Base-by-base conservation (phyloP, 2,329 filamentous ascomycete species). In the Aquanectria penicillioides region DNA sequence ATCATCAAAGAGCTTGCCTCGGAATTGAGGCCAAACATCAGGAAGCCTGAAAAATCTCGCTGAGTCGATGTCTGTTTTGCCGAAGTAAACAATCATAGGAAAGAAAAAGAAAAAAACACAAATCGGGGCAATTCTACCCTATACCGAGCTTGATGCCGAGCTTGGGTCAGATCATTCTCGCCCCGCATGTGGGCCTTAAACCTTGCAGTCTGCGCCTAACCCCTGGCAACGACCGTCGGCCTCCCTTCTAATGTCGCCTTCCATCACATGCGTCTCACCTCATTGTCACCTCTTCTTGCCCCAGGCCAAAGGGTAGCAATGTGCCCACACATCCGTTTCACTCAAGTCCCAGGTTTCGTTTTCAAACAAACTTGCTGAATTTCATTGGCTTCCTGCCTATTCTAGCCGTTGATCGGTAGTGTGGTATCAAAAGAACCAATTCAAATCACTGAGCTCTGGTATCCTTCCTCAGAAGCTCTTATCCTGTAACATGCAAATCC, bases 381-480 rank as follows among this genome's bases (percentile, higher is more conserved):
- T 68, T 57, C 60, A 49, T 61, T 64, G 62, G 56, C 40, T 29
- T 46, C 52, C 58, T 62, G 67, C 67, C 62, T 60, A 55, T 38
- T 55, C 62, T 68, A 56, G 61, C 48, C 63, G 37, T 47, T 57
- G 58, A 55, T 63, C 51, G 61, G 48, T 64, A 53, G 41, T 66
- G 64, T 69, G 67, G 67, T 69, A 69, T 69, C 67, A 68, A 69
- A 68, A 59, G 48, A 46, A 62, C 20, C 55, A 61, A 68, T 47
- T 62, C 57, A 62, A 69, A 64, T 46, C 50, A 63, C 43, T 60
- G 65, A 66, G 65, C 67, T 62, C 56, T 36, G 44, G 48, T 62
- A 50, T 59, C 62, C 49, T 37, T 67, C 57, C 59, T 20, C 34
- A 53, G 51, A 53, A 53, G 59, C 66, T 65, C 60, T 62, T 55